Evolutionary conservation across 805 yeast genomes (phyloP), one percentile per base, ranked within the genome.

Genomic region (Myxozyma lipomycoides): DNA sequence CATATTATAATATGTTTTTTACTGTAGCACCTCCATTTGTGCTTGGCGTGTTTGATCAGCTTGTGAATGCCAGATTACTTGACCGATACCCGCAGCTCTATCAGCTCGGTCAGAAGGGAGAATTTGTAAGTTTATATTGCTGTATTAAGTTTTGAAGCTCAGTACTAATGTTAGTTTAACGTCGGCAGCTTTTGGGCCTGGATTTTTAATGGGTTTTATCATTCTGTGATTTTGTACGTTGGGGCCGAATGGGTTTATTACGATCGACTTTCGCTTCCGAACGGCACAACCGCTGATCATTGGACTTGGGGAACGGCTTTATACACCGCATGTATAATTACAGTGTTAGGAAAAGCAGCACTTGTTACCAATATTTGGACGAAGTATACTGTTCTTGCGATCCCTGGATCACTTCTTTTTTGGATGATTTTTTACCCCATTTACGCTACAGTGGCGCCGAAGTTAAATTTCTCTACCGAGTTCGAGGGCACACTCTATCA

Each of bases 11-110:
- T 64, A 96, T 95, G 9, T 76, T 95, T 47, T 93, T 91, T 69
- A 87, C 98, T 0, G 97, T 86, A 28, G 72, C 88, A 40, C 99
- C 99, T 2, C 98, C 99, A 0, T 86, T 93, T 70, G 95, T 91
- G 2, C 74, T 93, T 61, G 99, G 99, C 49, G 87, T 95, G 3
- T 89, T 93, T 72, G 99, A 93, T 68, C 98, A 93, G 68, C 93
- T 87, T 71, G 89, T 93, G 43, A 84, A 87, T 57, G 95, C 97
- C 19, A 76, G 96, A 58, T 77, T 91, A 64, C 73, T 95, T 40
- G 93, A 87, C 60, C 78, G 93, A 49, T 95, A 95, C 65, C 98
- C 99, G 0, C 95, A 86, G 64, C 72, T 95, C 44, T 93, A 95
- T 69, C 85, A 83, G 63, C 72, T 93, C 39, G 98, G 99, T 4